A percentile compares a stretch with the other conserved stretches of the same genome.
These are phyloP conservation scores for Aspergillus candidus DNA, from an alignment of 2,329 filamentous ascomycete species.

Conservation along the genomic window DNA sequence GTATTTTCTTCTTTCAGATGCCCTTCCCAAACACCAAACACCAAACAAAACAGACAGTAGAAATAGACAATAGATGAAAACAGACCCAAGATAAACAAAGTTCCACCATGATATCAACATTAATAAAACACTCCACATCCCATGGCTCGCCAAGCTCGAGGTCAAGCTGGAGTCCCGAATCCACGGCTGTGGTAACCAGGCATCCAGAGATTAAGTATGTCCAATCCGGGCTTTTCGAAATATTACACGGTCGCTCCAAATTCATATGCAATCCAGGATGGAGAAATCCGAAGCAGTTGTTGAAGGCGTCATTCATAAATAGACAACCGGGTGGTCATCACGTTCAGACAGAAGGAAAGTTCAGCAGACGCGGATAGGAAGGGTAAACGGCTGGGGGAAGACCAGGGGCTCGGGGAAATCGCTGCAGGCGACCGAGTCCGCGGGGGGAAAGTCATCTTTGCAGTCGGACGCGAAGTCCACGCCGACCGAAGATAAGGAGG, in stretches of 20 bases:
- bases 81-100: background rate
- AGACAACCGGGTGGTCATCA: conserved; percentile 1
- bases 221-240: conserved; percentile 10
- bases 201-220: background rate
- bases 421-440: conserved; percentile 22
- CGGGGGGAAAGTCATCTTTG: conserved; percentile 26
- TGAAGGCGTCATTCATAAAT: background rate
- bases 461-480: conserved; percentile 26
- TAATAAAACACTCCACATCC: conserved; percentile 9
- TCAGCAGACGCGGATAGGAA: conserved; percentile 26
- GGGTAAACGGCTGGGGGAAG: conserved; percentile 20
- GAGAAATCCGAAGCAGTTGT: conserved; percentile 2
- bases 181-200: too few species aligned
- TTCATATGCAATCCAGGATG: conserved; percentile 8
- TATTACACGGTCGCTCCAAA: conserved; percentile 13
- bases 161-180: too few species aligned
- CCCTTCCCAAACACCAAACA: conserved; percentile 7
- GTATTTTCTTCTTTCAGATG: conserved; percentile 16
- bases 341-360: background rate
- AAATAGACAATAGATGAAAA: background rate
- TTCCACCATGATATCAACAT: conserved; percentile 9
- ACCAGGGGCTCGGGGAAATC: conserved; percentile 26
- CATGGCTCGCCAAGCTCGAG: too few species aligned
- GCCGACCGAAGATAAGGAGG: conserved; percentile 30
- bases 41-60: conserved; percentile 1